phyloP scores from a whole-genome alignment of 768 basidiomycete species.

The Tephrocybe sp. region DNA sequence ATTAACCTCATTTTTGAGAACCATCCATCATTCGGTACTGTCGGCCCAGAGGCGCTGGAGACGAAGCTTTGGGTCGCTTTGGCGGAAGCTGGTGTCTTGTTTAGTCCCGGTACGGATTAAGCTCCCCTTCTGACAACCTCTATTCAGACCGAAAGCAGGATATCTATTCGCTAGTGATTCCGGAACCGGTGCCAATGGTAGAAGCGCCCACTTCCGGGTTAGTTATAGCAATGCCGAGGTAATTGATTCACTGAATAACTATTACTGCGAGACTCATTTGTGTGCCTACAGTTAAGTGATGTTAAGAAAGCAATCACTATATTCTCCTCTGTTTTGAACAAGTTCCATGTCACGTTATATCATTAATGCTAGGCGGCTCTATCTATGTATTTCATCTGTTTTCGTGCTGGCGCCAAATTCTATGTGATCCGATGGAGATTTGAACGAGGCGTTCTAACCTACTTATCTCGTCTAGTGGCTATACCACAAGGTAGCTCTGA shows the following conservation, averaged over 20 bases:
- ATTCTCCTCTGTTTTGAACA: conserved; percentile 38
- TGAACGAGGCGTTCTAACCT: conserved; percentile 2
- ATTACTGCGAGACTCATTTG: not conserved
- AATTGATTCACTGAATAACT: conserved; percentile 12
- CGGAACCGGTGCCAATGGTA: conserved; percentile 16
- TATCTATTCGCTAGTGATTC: conserved; percentile 39
- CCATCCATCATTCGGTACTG: conserved; percentile 41
- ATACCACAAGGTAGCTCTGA: conserved; percentile 5
- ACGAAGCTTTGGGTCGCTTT: conserved; percentile 58
- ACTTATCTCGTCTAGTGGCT: conserved; percentile 9
- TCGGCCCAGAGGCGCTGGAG: conserved; percentile 45
- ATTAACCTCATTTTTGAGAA: conserved; percentile 60
- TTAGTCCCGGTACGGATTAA: conserved; percentile 52
- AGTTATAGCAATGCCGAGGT: conserved; percentile 57
- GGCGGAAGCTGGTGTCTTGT: conserved; percentile 58
- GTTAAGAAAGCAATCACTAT: conserved; percentile 47
- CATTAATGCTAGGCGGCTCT: not conserved
- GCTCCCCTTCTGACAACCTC: not conserved
- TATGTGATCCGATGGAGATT: conserved; percentile 9
- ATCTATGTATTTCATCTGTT: not conserved
- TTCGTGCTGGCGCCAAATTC: not conserved
- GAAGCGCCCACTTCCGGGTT: conserved; percentile 52
- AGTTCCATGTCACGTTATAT: conserved; percentile 33
- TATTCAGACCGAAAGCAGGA: conserved; percentile 21
- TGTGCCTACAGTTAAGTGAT: conserved; percentile 25